phyloP scores from a whole-genome alignment of 2,329 filamentous ascomycete species.

The Fusarium marasasianum region DNA sequence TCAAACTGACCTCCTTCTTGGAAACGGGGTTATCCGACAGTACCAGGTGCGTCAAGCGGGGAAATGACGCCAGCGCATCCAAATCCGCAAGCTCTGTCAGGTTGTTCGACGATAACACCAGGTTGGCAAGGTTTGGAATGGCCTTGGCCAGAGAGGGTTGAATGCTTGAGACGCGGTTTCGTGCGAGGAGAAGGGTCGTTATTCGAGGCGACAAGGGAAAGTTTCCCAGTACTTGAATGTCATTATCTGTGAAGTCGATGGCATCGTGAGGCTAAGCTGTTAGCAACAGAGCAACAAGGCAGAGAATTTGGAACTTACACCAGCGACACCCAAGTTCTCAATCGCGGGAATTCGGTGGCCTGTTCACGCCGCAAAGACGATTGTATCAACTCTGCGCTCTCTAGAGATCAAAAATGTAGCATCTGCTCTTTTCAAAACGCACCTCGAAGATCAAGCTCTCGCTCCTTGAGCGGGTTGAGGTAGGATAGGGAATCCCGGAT shows the following conservation, averaged over 20 bases:
- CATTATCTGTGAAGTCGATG: conserved; percentile 98
- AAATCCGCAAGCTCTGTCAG: conserved; percentile 86
- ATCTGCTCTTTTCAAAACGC: conserved; percentile 95
- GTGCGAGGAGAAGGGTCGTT: conserved; percentile 85
- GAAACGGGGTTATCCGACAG: conserved; percentile 89
- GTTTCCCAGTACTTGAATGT: conserved; percentile 88
- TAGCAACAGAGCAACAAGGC: neutral
- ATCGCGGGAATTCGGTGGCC: conserved; percentile 97
- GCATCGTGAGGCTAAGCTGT: conserved; percentile 84
- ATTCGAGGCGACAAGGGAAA: conserved; percentile 92
- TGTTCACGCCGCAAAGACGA: conserved; percentile 64
- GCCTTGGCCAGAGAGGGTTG: conserved; percentile 78
- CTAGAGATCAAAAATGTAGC: conserved; percentile 72
- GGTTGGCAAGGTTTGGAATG: conserved; percentile 81
- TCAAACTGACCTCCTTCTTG: conserved; percentile 83
- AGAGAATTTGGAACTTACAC: conserved; percentile 65
- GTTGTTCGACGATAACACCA: conserved; percentile 86
- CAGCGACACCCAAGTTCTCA: conserved; percentile 96
- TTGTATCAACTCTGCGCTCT: conserved; percentile 84
- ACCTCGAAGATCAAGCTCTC: conserved; percentile 99
- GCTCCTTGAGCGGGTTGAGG: conserved; percentile 98
- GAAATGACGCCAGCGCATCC: conserved; percentile 77
- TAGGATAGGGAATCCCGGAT: conserved; percentile 96
- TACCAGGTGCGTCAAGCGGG: conserved; percentile 79
- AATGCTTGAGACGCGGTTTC: conserved; percentile 87